Percentiles rank a stretch among this genome's conserved stretches.
Evolutionary conservation across 139 green algal species (phyloP).

Genomic region (Micromonas commoda): DNA sequence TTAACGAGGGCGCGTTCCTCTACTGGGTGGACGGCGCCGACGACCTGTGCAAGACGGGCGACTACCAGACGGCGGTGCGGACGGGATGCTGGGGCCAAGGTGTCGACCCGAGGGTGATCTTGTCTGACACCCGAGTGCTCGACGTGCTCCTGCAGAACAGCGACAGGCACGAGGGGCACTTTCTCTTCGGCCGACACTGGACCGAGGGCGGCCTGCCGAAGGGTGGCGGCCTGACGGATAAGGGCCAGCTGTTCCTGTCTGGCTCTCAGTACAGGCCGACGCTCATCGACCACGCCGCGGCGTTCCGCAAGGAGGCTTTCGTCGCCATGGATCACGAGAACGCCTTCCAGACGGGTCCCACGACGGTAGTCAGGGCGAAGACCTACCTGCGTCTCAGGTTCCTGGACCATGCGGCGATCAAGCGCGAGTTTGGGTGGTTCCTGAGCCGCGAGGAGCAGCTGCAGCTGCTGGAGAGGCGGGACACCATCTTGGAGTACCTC

Average conservation of each 20-base stretch:
- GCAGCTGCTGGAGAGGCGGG: slow-evolving; percentile 47
- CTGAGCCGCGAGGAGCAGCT: slow-evolving; percentile 49
- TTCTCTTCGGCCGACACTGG: slow-evolving; percentile 72
- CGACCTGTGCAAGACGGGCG: slow-evolving; percentile 33
- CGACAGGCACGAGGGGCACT: slow-evolving; percentile 70
- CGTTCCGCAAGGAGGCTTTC: slow-evolving; percentile 52
- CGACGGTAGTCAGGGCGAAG: slow-evolving; percentile 46
- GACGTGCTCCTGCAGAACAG: slow-evolving; percentile 81
- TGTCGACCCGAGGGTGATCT: neutral
- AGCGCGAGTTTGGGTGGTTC: slow-evolving; percentile 39
- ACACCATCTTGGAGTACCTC: slow-evolving; percentile 63
- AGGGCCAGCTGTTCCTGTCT: neutral
- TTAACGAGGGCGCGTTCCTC: slow-evolving; percentile 63
- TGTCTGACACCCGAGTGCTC: slow-evolving; percentile 3
- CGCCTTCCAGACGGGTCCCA: slow-evolving; percentile 62
- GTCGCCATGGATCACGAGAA: slow-evolving; percentile 62
- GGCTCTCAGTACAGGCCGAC: slow-evolving; percentile 35
- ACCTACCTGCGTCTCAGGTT: slow-evolving; percentile 76
- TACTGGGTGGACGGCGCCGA: slow-evolving; percentile 51
- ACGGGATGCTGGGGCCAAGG: neutral
- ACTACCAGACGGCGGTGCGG: neutral
- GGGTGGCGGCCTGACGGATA: neutral
- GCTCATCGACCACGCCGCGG: slow-evolving; percentile 78
- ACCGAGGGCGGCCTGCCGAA: slow-evolving; percentile 2
- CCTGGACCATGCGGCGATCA: slow-evolving; percentile 48